phyloP scores from a whole-genome alignment of 2,329 filamentous ascomycete genomes.

The Endocalyx cinctus region DNA sequence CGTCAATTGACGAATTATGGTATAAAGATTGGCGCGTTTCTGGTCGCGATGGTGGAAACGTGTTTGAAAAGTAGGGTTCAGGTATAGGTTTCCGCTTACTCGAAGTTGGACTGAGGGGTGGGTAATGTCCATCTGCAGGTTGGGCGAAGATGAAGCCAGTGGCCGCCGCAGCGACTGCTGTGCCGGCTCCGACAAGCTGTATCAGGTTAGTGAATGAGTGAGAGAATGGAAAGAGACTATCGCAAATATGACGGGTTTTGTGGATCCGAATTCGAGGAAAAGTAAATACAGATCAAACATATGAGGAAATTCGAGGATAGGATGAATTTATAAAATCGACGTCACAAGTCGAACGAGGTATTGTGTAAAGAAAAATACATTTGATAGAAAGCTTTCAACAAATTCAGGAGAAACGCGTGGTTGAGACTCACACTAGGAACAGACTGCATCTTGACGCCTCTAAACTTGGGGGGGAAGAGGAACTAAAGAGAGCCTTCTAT shows the following conservation, averaged over 20 bases:
- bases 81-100: slow-evolving; percentile 26
- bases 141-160: slow-evolving; percentile 57
- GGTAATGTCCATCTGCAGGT: slow-evolving; percentile 34
- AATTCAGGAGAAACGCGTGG: no score
- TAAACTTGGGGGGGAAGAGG: slow-evolving; percentile 29
- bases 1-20: slow-evolving; percentile 25
- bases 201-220: slow-evolving; percentile 18
- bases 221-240: no score
- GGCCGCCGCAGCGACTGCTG: slow-evolving; percentile 56
- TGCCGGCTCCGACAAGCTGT: slow-evolving; percentile 58
- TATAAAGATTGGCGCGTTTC: slow-evolving; percentile 36
- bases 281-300: no score
- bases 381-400: no score
- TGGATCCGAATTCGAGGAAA: no score
- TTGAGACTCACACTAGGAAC: slow-evolving; percentile 50
- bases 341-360: no score
- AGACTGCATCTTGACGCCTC: slow-evolving; percentile 47
- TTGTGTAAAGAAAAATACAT: no score
- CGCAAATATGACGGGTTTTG: no score
- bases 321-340: no score
- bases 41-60: slow-evolving; percentile 34
- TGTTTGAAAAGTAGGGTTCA: slow-evolving; percentile 30
- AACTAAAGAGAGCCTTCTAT: slow-evolving; percentile 28
- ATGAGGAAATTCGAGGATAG: no score
- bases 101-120: slow-evolving; percentile 27